Evolutionary conservation across 495 filamentous ascomycete species (phyloP).

Genomic region (Aspergillus nanangensis): DNA sequence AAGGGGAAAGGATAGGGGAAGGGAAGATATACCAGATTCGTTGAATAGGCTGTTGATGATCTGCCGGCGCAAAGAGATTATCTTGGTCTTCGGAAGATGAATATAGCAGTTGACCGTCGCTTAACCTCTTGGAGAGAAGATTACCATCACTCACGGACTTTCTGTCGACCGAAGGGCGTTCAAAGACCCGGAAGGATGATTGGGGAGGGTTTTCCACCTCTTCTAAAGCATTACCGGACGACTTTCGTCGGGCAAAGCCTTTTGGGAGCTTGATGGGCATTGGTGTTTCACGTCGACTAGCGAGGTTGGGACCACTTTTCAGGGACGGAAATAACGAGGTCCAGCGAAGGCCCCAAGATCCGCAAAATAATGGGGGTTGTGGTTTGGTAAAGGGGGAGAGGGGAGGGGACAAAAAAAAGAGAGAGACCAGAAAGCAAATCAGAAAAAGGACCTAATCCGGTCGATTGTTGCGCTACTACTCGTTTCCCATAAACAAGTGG

Average conservation of each 20-base stretch:
- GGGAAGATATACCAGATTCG: slow-evolving; percentile 38
- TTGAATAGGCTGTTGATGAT: slow-evolving; percentile 25
- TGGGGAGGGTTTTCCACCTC: slow-evolving; percentile 45
- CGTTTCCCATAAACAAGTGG: not conserved
- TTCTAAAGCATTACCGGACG: slow-evolving; percentile 59
- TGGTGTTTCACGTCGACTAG: slow-evolving; percentile 10
- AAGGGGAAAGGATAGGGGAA: slow-evolving; percentile 15
- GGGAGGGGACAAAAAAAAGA: no score
- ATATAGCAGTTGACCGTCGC: slow-evolving; percentile 32
- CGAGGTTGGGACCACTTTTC: slow-evolving; percentile 10
- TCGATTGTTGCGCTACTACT: not conserved
- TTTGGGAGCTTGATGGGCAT: slow-evolving; percentile 73
- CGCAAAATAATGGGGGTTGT: no score
- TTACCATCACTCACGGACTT: slow-evolving; percentile 49
- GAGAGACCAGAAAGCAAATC: not conserved
- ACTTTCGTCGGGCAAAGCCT: slow-evolving; percentile 62
- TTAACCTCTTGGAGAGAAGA: slow-evolving; percentile 34
- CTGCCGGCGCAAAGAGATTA: slow-evolving; percentile 35
- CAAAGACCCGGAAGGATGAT: slow-evolving; percentile 57
- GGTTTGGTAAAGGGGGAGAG: no score
- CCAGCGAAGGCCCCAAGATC: slow-evolving; percentile 2
- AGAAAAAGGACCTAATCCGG: not conserved
- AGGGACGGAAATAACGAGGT: not conserved
- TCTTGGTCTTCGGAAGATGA: slow-evolving; percentile 52
- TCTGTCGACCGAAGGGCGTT: slow-evolving; percentile 41